Percentiles rank a stretch among this genome's conserved stretches.
These are phyloP conservation scores for Fagus crenata DNA, from an alignment of 306 rosid species.

Conservation along the genomic window DNA sequence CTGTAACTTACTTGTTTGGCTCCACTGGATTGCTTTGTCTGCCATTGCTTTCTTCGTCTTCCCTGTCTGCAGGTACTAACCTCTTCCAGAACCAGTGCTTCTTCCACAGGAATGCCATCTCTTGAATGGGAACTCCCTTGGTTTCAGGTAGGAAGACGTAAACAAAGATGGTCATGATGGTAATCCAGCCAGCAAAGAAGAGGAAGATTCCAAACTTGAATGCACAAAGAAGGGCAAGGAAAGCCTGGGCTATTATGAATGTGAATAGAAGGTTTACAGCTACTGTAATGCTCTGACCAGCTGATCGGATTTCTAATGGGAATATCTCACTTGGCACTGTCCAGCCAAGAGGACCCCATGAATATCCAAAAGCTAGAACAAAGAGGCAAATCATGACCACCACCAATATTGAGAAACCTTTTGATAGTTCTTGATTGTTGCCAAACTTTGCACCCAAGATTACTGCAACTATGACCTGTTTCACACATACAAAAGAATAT, in stretches of 20 bases:
- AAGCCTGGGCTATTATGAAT: slow-evolving; percentile 54
- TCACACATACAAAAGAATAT: slow-evolving; percentile 15
- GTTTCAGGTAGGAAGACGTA: slow-evolving; percentile 63
- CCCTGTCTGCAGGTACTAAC: slow-evolving; percentile 38
- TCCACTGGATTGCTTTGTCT: neutral
- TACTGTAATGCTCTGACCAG: slow-evolving; percentile 71
- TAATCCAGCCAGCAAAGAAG: slow-evolving; percentile 68
- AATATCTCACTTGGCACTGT: slow-evolving; percentile 74
- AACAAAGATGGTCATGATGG: slow-evolving; percentile 63
- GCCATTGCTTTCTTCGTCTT: slow-evolving; percentile 38
- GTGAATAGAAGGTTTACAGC: slow-evolving; percentile 69
- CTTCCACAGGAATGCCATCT: slow-evolving; percentile 54
- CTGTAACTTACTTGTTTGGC: neutral
- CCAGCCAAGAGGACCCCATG: slow-evolving; percentile 85
- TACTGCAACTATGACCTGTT: slow-evolving; percentile 66
- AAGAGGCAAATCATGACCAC: slow-evolving; percentile 74
- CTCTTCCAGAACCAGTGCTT: slow-evolving; percentile 72
- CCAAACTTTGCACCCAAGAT: slow-evolving; percentile 74
- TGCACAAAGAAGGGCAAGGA: slow-evolving; percentile 54
- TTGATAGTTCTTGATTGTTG: slow-evolving; percentile 46
- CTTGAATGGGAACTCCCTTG: slow-evolving; percentile 68
- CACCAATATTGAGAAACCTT: slow-evolving; percentile 58
- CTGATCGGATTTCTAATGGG: slow-evolving; percentile 62
- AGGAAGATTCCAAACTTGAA: slow-evolving; percentile 61
- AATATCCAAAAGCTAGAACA: slow-evolving; percentile 77